Evolutionary conservation across 306 rosid species (phyloP).

Genomic region (Acacia acuminata): DNA sequence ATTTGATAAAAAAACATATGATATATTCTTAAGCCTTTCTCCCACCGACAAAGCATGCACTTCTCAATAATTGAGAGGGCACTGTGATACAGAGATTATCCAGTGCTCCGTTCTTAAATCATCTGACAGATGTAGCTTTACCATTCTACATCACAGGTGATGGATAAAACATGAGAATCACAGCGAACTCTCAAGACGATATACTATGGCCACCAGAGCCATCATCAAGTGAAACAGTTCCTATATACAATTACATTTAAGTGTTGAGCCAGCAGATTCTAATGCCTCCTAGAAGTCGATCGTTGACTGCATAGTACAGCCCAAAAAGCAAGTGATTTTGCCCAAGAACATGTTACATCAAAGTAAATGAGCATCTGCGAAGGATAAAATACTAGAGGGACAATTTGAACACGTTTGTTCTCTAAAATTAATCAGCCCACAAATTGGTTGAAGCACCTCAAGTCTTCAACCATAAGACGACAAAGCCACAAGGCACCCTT

Average conservation of each 20-base stretch:
- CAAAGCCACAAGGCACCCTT: conserved; percentile 48
- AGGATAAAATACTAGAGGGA: not conserved
- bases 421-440: too few relatives aligned
- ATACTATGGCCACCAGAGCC: conserved; percentile 84
- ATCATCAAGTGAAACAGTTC: conserved; percentile 80
- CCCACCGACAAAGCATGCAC: too few relatives aligned
- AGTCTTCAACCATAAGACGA: conserved; percentile 34
- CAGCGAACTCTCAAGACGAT: conserved; percentile 69
- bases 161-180: conserved; percentile 52
- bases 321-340: too few relatives aligned
- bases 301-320: too few relatives aligned
- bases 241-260: conserved; percentile 82
- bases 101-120: conserved; percentile 40
- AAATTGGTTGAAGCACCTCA: not conserved
- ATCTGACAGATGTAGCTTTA: conserved; percentile 37
- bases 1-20: conserved; percentile 18
- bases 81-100: conserved; percentile 40
- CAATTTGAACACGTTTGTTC: too few relatives aligned
- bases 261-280: conserved; percentile 66
- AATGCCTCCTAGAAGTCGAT: too few relatives aligned
- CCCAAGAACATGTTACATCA: too few relatives aligned
- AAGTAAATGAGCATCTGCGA: conserved; percentile 12
- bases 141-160: conserved; percentile 54
- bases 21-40: conserved; percentile 23
- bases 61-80: too few relatives aligned